Conservation (phyloP, 179 eudicot species). For the Dionaea muscipula region DNA sequence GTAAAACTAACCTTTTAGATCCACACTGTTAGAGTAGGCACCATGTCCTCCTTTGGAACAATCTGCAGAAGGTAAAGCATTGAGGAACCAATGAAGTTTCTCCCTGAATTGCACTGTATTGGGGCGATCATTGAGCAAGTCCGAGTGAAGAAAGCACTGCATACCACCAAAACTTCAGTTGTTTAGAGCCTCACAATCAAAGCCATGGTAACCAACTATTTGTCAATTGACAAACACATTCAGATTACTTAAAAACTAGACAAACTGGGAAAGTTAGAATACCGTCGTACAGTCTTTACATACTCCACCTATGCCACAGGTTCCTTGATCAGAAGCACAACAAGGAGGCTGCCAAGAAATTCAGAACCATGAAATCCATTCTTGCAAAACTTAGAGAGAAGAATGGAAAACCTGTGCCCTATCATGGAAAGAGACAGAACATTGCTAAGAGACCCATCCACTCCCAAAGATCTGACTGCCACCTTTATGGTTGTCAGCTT, state of each 20-base stretch:
- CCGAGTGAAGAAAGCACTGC: constrained; percentile 91
- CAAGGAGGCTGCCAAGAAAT: constrained; percentile 75
- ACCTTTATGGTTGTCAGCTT: too few species aligned
- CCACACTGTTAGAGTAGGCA: constrained; percentile 80
- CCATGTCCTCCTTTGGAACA: constrained; percentile 99
- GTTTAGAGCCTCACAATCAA: too few species aligned
- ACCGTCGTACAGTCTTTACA: constrained; percentile 99
- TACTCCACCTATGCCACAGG: constrained; percentile 53
- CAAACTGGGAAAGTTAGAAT: constrained; percentile 14
- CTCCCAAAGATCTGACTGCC: too few species aligned
- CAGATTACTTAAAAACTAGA: neutral
- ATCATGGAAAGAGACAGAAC: too few species aligned
- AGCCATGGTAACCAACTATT: neutral
- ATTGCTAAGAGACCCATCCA: too few species aligned
- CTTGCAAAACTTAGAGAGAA: too few species aligned
- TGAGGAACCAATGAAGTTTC: constrained; percentile 95
- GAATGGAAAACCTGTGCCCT: too few species aligned
- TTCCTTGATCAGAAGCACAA: constrained; percentile 51
- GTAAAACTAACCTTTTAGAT: constrained; percentile 42
- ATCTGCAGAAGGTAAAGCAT: constrained; percentile 80
- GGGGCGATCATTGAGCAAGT: constrained; percentile 75
- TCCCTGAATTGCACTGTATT: constrained; percentile 69
- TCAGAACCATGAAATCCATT: neutral
- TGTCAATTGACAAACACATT: neutral
- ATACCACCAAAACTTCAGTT: constrained; percentile 19